A percentile compares a stretch with the other conserved stretches of the same genome.
phyloP scores from a whole-genome alignment of 345 rosid genomes.

The Murraya paniculata region DNA sequence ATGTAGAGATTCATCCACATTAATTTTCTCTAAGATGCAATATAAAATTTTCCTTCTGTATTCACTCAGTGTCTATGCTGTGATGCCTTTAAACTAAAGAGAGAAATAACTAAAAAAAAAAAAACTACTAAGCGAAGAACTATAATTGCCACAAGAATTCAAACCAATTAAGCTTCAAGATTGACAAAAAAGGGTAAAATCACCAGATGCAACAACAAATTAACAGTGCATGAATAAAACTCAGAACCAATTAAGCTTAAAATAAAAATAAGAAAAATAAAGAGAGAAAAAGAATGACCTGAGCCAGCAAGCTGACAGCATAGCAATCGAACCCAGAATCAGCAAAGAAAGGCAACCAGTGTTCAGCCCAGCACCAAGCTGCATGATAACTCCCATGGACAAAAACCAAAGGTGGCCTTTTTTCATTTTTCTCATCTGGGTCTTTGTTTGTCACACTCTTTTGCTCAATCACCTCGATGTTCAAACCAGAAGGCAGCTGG shows the following conservation, averaged over 20 bases:
- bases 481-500: constrained; percentile 76
- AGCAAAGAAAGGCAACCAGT: constrained; percentile 88
- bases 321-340: constrained; percentile 74
- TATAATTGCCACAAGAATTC: neutral
- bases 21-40: neutral
- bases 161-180: neutral
- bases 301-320: constrained; percentile 77
- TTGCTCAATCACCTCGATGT: constrained; percentile 79
- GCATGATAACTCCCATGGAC: constrained; percentile 95
- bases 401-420: constrained; percentile 65
- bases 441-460: constrained; percentile 19
- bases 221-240: neutral
- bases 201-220: neutral
- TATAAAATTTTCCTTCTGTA: neutral
- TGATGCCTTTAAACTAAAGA: neutral
- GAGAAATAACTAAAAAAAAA: neutral
- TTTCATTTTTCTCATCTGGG: constrained; percentile 8
- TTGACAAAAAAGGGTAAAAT: neutral
- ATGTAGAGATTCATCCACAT: neutral
- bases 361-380: constrained; percentile 98
- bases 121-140: neutral
- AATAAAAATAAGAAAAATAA: neutral
- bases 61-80: neutral
- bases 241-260: neutral
- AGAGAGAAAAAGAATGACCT: constrained; percentile 39